Conservation (phyloP, 805 yeast genomes). For the Metschnikowia anglica region DNA sequence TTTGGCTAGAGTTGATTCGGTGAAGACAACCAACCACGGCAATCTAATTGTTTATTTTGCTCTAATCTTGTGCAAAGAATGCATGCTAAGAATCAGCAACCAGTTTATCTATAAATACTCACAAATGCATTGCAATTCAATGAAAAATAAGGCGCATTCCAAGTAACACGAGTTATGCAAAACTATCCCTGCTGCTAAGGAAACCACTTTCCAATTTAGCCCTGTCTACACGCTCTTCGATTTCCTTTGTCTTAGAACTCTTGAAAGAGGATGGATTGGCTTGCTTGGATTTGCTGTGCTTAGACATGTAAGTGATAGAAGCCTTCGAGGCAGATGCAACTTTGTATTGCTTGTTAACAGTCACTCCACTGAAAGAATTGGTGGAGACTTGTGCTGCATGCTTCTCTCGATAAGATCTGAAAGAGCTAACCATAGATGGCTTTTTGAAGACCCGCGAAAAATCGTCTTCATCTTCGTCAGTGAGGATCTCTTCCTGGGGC, state of each 20-base stretch:
- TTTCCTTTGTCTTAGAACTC: conserved; percentile 28
- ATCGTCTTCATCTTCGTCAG: conserved; percentile 35
- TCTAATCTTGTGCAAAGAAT: neutral
- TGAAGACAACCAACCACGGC: neutral
- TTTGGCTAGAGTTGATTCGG: too few species aligned
- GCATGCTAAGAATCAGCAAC: neutral
- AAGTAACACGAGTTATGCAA: neutral
- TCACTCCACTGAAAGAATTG: conserved; percentile 47
- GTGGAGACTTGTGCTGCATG: conserved; percentile 43
- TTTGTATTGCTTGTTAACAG: conserved; percentile 52
- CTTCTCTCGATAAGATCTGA: conserved; percentile 39
- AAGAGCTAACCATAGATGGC: conserved; percentile 49
- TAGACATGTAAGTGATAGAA: conserved; percentile 55
- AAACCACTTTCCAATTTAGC: conserved; percentile 20
- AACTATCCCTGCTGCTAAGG: conserved; percentile 3
- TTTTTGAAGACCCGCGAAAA: conserved; percentile 42
- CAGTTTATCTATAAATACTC: neutral
- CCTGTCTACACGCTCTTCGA: conserved; percentile 26
- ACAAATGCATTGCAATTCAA: neutral
- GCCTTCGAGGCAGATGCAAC: conserved; percentile 56
- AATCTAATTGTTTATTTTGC: neutral
- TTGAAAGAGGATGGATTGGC: conserved; percentile 19
- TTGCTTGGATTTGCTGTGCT: conserved; percentile 25
- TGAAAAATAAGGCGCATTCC: neutral
- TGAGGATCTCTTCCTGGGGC: conserved; percentile 17